Base-by-base conservation (phyloP, 2,329 filamentous ascomycete genomes). In the Colletotrichum lentis region DNA sequence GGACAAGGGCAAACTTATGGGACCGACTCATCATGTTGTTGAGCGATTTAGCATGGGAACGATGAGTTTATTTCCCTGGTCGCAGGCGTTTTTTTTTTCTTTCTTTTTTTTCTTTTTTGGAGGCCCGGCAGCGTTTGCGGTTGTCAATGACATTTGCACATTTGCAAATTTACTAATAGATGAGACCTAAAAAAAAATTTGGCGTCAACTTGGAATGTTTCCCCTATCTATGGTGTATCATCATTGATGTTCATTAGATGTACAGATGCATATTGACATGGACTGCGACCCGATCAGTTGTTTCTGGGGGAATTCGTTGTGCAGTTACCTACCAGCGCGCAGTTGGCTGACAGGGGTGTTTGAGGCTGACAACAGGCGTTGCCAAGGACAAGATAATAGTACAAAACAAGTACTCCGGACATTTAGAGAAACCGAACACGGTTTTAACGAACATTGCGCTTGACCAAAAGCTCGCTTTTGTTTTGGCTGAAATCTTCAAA, bases 301-400 rank as follows among this genome's bases (percentile, higher is more conserved):
- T 61, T 64, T 44, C 46, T 44, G 53, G 44, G 49, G 24, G 24
- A n/a, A n/a, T n/a, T n/a, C n/a, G n/a, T n/a, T n/a, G n/a, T n/a
- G n/a, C n/a, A n/a, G n/a, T n/a, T n/a, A n/a, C n/a, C n/a, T n/a
- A n/a, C n/a, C n/a, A 44, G 43, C 22, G n/a, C 52, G 18, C 18
- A 16, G 31, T 31, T 31, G 37, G 16, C 22, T n/a, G 46, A 55
- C 57, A 65, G 47, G 54, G 64, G 43, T 67, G 39, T 12, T 11
- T 12, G 24, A 37, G 41, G 18, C 52, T 35, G 39, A n/a, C 11
- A 31, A 31, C 27, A 31, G 7, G 27, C 27, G 27, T 31, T 31
- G 4, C 27, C 27, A 31, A 31, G 27, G 3, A 27, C 5, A 27
- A 5, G 5, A 27, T 7, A 31, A 31, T 31, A 31, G 27, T 31